phyloP scores from a whole-genome alignment of 164 flowering plant genomes.

The Vitis rotundifolia region DNA sequence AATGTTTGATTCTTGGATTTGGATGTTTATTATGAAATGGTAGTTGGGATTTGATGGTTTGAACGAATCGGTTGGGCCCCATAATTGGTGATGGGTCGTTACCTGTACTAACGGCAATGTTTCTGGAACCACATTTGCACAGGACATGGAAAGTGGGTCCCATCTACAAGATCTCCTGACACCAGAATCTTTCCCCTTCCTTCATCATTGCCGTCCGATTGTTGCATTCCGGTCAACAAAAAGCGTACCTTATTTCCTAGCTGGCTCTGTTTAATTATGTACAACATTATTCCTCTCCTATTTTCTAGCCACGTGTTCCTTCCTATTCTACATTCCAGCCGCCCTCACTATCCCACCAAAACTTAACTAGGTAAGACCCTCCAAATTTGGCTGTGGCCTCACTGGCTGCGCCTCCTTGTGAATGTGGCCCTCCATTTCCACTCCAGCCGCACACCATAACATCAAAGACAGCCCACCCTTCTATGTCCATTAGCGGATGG shows the following conservation, averaged over 20 bases:
- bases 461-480: no score
- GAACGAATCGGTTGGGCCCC: conserved; percentile 1
- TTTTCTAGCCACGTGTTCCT: conserved; percentile 1
- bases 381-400: no score
- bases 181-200: conserved; percentile 35
- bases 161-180: conserved; percentile 39
- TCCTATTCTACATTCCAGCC: no score
- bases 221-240: conserved; percentile 15
- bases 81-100: conserved; percentile 17
- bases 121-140: conserved; percentile 15
- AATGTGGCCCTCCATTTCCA: no score
- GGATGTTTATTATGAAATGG: background rate
- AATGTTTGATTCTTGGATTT: no score
- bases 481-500: no score
- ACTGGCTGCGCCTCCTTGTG: no score
- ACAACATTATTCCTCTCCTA: no score
- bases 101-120: conserved; percentile 19
- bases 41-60: conserved; percentile 17
- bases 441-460: no score
- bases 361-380: no score
- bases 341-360: no score
- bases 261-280: conserved; percentile 5
- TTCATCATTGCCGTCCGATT: conserved; percentile 21
- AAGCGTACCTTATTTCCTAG: conserved; percentile 12
- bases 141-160: conserved; percentile 22